phyloP scores from a whole-genome alignment of 805 yeast genomes.

The Yamadazyma sp. region DNA sequence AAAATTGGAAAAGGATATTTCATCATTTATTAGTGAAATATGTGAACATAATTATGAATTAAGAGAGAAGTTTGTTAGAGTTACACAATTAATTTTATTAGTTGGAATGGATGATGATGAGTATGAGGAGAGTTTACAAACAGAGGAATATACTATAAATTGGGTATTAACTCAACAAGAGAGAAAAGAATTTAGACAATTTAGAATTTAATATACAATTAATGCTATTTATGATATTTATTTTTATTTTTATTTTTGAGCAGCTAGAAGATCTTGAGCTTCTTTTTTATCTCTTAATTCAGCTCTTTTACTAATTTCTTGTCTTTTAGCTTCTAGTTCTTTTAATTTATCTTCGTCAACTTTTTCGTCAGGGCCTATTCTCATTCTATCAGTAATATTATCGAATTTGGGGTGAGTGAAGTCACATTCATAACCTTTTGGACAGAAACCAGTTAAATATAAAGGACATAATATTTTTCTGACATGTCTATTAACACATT shows the following conservation, averaged over 20 bases:
- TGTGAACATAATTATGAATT: slow-evolving; percentile 70
- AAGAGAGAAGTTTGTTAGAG: slow-evolving; percentile 73
- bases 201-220: slow-evolving; percentile 37
- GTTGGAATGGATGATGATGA: slow-evolving; percentile 75
- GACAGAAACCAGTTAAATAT: slow-evolving; percentile 89
- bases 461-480: slow-evolving; percentile 73
- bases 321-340: slow-evolving; percentile 7
- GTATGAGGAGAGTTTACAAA: slow-evolving; percentile 33
- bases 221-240: background rate
- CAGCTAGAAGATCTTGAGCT: no score
- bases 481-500: slow-evolving; percentile 77
- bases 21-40: slow-evolving; percentile 67
- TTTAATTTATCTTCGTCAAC: slow-evolving; percentile 19
- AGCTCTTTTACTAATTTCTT: slow-evolving; percentile 6
- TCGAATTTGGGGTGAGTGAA: slow-evolving; percentile 82
- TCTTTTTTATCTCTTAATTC: slow-evolving; percentile 7
- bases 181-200: slow-evolving; percentile 56
- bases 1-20: slow-evolving; percentile 77
- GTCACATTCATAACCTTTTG: slow-evolving; percentile 77
- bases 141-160: slow-evolving; percentile 34
- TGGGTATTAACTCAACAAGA: slow-evolving; percentile 84
- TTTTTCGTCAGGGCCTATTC: slow-evolving; percentile 41
- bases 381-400: slow-evolving; percentile 37
- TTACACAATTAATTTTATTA: slow-evolving; percentile 80
- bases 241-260: no score